Evolutionary conservation across 768 basidiomycete species (phyloP), one percentile per base, ranked within the genome.

Genomic region (Rhodotorula paludigena): DNA sequence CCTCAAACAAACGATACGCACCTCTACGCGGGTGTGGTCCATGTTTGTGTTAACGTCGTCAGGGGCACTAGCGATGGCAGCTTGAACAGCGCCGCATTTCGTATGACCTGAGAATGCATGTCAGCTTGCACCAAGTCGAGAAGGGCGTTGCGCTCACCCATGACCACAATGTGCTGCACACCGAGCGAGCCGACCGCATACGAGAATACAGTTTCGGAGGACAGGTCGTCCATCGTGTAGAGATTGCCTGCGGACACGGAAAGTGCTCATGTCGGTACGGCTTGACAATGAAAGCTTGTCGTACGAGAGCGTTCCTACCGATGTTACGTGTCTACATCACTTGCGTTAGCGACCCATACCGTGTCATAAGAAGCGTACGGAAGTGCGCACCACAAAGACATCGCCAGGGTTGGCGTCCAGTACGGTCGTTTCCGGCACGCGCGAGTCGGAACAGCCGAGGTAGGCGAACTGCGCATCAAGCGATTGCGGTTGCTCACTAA

Each of bases 371-470:
- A n/a, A 15, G 23, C 30, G 30, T 18, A n/a, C 25, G 25, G 49
- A 35, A n/a, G 20, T 5, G 28, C 53, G 36, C 35, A 66, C 65
- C 12, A 62, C 63, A n/a, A 69, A 69, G 38, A 69, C 20, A 1
- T 65, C 68, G 9, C 68, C 68, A 3, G 60, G 33, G 35, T 65
- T 52, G 33, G 59, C 21, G 4, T n/a, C 49, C 23, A 58, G 14
- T 14, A 69, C 32, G 5, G 33, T 25, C 10, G 68, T 65, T 30
- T 57, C 63, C 5, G 63, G 51, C 1, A 62, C 63, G 12, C 68
- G 39, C 41, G 68, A 64, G 53, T 69, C 68, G 1, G 63, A 20
- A 23, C 68, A 69, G 14, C 68, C 64, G 16, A 70, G 2, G 32
- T 44, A 61, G 5, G 64, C 63, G 30, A 70, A 58, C 63, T 64